Evolutionary conservation across 768 basidiomycete genomes (phyloP), one percentile per base, ranked within the genome.

Genomic region (Fibroporia radiculosa): DNA sequence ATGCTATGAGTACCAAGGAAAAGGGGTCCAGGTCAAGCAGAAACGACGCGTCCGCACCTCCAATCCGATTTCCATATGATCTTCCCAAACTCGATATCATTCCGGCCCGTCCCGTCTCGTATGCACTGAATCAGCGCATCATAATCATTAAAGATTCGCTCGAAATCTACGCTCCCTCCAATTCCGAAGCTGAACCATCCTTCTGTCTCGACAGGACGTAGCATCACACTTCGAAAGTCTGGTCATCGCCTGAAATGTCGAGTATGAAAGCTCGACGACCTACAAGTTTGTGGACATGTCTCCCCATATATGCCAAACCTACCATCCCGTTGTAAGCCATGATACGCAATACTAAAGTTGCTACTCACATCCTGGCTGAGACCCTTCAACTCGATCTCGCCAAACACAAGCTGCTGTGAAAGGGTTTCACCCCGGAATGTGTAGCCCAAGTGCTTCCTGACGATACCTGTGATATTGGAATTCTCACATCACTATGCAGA

Each of bases 341-440:
- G 13, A 20, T 29, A 26, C 28, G 16, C 6, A 26, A 14, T 22
- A 22, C 10, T 10, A 35, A 19, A 10, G 35, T 7, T 10, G 20
- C 11, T 5, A 55, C 63, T 18, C 45, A 67, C 66, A 3, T 51
- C 45, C 28, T 54, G 47, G 27, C 60, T 59, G 1, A 68, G 3
- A 0, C 62, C 64, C 31, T 68, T 62, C 0, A 69, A 27, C 22
- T 62, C 46, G 19, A 74, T 59, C 47, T 77, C 70, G 1, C 64
- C 73, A 11, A 42, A n/a, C 0, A 69, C 41, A 1, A 58, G 36
- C 6, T 37, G 16, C 18, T 65, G 51, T 4, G 62, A 50, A 7
- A 45, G 52, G 0, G 66, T 68, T 45, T 73, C 62, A 0, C 73
- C 42, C 14, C 18, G 29, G 18, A 44, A 44, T 25, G 31, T 7